A percentile compares a stretch with the other conserved stretches of the same genome.
phyloP scores from a whole-genome alignment of 768 basidiomycete genomes.

The Psilocybe azurescens region DNA sequence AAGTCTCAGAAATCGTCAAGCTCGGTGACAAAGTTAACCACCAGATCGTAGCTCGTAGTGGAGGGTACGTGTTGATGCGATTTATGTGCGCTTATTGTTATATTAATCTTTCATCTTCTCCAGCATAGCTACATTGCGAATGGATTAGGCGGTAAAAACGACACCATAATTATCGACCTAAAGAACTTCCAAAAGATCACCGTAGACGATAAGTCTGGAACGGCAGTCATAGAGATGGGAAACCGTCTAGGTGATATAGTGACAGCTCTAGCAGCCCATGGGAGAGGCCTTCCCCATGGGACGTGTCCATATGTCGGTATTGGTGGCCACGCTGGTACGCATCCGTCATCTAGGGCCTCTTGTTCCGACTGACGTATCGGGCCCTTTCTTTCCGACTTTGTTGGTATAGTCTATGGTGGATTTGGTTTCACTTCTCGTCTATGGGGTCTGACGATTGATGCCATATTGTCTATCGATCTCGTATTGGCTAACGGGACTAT shows the following conservation, averaged over 20 bases:
- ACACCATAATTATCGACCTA: constrained; percentile 51
- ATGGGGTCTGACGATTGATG: constrained; percentile 58
- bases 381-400: neutral
- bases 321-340: constrained; percentile 51
- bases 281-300: constrained; percentile 56
- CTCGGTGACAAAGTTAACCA: constrained; percentile 37
- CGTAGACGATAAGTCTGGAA: constrained; percentile 36
- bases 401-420: constrained; percentile 43
- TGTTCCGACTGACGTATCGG: neutral
- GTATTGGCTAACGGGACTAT: constrained; percentile 51
- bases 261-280: constrained; percentile 38
- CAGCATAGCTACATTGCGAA: constrained; percentile 58
- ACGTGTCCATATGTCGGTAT: constrained; percentile 57
- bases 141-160: constrained; percentile 50
- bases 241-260: constrained; percentile 54
- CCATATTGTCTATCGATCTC: constrained; percentile 43
- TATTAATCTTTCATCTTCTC: too few relatives aligned
- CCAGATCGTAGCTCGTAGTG: constrained; percentile 47
- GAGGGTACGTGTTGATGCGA: constrained; percentile 36
- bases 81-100: neutral
- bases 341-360: neutral
- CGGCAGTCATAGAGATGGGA: constrained; percentile 47
- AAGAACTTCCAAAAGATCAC: constrained; percentile 42
- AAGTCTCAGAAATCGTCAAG: constrained; percentile 42
- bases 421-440: constrained; percentile 52